phyloP scores from a whole-genome alignment of 2,329 filamentous ascomycete species.

The Amesomyces nigricolor region DNA sequence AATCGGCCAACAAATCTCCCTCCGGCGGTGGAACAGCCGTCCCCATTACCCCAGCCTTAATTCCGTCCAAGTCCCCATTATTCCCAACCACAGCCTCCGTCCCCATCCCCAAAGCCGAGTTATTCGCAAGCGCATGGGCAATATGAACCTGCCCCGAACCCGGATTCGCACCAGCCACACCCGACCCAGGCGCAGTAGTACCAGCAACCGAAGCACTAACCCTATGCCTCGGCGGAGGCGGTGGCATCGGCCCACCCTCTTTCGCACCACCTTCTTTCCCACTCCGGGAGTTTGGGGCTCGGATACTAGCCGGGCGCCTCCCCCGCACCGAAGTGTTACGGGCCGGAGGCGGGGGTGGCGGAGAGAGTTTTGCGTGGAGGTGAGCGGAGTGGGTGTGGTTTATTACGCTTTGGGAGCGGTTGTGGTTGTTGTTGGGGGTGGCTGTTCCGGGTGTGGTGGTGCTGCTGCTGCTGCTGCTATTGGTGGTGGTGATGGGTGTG shows the following conservation, averaged over 20 bases:
- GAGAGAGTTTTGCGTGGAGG: constrained; percentile 27
- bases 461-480: constrained; percentile 19
- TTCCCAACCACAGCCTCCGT: not conserved
- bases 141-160: too few relatives aligned
- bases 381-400: not conserved
- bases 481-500: constrained; percentile 11
- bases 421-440: not conserved
- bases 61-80: constrained; percentile 6
- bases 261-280: constrained; percentile 13
- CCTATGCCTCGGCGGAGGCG: constrained; percentile 33
- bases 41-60: not conserved
- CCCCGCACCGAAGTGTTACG: constrained; percentile 33
- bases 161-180: constrained; percentile 10
- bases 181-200: not conserved
- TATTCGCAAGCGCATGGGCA: too few relatives aligned
- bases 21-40: constrained; percentile 28
- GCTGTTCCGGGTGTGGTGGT: constrained; percentile 8
- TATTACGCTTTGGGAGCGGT: not conserved
- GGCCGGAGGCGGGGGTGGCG: constrained; percentile 34
- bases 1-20: constrained; percentile 63
- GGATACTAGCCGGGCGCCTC: constrained; percentile 39
- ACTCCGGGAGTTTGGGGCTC: not conserved
- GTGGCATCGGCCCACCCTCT: constrained; percentile 21
- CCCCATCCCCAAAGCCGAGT: not conserved
- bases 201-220: constrained; percentile 16